Evolutionary conservation across 306 rosid genomes (phyloP).

Genomic region (Vachellia collinsii): DNA sequence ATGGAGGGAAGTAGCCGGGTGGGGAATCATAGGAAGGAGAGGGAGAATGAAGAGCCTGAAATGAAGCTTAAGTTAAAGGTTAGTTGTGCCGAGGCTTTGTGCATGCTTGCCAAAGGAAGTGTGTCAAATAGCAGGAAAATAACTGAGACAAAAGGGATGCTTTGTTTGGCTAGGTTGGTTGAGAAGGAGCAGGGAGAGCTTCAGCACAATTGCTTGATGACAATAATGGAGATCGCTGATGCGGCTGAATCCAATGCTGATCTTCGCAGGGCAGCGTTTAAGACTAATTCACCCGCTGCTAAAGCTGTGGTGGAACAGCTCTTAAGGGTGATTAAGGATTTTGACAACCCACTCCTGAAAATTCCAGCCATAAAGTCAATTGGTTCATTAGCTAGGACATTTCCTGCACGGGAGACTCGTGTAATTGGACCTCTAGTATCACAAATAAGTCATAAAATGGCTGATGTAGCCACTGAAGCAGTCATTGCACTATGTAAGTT

Average conservation of each 20-base stretch:
- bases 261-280: slow-evolving; percentile 70
- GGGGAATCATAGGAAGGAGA: slow-evolving; percentile 65
- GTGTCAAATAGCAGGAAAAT: slow-evolving; percentile 68
- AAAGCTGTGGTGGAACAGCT: slow-evolving; percentile 85
- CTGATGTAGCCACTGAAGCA: slow-evolving; percentile 66
- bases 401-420: slow-evolving; percentile 84
- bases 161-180: slow-evolving; percentile 80
- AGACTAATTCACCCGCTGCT: slow-evolving; percentile 73
- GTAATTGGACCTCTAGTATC: slow-evolving; percentile 65
- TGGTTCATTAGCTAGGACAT: slow-evolving; percentile 84
- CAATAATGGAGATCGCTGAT: slow-evolving; percentile 69
- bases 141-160: slow-evolving; percentile 81
- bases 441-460: slow-evolving; percentile 54
- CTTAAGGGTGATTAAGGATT: slow-evolving; percentile 60
- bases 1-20: slow-evolving; percentile 60
- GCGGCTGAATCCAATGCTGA: slow-evolving; percentile 75
- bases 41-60: slow-evolving; percentile 73
- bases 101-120: slow-evolving; percentile 80
- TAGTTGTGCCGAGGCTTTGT: slow-evolving; percentile 72
- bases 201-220: slow-evolving; percentile 75
- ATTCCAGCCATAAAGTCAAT: slow-evolving; percentile 64
- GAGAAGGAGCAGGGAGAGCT: slow-evolving; percentile 74
- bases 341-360: slow-evolving; percentile 57
- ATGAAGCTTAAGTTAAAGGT: slow-evolving; percentile 64
- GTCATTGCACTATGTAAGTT: slow-evolving; percentile 68